Conservation (phyloP, 345 rosid species). For the Rhodamnia argentea region DNA sequence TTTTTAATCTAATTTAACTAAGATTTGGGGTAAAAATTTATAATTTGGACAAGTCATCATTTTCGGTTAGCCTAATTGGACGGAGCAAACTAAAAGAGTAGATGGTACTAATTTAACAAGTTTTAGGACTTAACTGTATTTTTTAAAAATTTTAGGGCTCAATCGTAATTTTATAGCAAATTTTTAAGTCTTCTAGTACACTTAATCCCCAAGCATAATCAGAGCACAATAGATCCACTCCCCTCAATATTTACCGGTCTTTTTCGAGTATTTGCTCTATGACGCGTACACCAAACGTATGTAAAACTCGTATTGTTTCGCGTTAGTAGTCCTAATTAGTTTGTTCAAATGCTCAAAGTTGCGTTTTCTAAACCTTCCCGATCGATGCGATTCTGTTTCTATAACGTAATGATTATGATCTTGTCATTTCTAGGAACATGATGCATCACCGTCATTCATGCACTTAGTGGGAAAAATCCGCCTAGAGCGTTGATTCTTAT, state of each 20-base stretch:
- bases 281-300: not conserved
- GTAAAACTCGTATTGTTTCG: not conserved
- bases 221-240: not conserved
- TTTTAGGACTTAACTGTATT: not conserved
- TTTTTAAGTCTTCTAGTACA: not conserved
- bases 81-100: not conserved
- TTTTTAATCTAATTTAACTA: no score
- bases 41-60: not conserved
- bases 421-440: no score
- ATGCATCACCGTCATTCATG: no score
- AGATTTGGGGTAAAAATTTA: no score
- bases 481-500: no score
- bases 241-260: not conserved
- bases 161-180: accelerated
- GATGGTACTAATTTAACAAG: not conserved
- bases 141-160: not conserved
- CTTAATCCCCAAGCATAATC: not conserved
- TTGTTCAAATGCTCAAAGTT: not conserved
- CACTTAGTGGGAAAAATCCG: no score
- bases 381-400: not conserved
- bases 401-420: not conserved
- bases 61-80: not conserved
- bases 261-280: not conserved
- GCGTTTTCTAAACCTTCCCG: not conserved
- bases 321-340: not conserved